phyloP scores from a whole-genome alignment of 1,139 yeast species.

The Kodamaea plutei region DNA sequence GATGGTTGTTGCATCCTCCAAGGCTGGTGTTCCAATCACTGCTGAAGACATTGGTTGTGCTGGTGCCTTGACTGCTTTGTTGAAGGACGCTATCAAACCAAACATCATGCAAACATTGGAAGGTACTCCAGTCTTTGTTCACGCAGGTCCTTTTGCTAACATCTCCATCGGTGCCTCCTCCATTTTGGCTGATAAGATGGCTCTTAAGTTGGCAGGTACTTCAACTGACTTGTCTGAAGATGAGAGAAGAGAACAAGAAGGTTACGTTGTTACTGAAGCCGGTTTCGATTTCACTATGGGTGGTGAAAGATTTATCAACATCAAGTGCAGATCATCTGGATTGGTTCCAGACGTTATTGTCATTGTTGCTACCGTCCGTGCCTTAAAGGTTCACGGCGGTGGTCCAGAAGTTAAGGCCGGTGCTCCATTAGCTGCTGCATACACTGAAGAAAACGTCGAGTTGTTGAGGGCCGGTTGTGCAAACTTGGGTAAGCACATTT shows the following conservation, averaged over 20 bases:
- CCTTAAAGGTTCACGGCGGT: slow-evolving; percentile 96
- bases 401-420: slow-evolving; percentile 98
- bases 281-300: slow-evolving; percentile 99
- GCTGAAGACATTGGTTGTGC: slow-evolving; percentile 97
- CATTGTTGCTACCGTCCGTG: slow-evolving; percentile 96
- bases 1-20: slow-evolving; percentile 85
- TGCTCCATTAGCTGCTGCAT: slow-evolving; percentile 81
- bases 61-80: slow-evolving; percentile 92
- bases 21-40: slow-evolving; percentile 83
- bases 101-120: slow-evolving; percentile 97
- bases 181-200: slow-evolving; percentile 92
- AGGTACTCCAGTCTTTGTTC: slow-evolving; percentile 97
- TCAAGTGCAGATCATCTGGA: slow-evolving; percentile 93
- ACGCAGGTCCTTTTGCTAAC: slow-evolving; percentile 98
- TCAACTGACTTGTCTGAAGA: slow-evolving; percentile 39
- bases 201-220: slow-evolving; percentile 85
- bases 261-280: slow-evolving; percentile 95
- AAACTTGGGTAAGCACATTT: slow-evolving; percentile 87
- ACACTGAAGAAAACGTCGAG: slow-evolving; percentile 81
- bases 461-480: slow-evolving; percentile 80
- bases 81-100: slow-evolving; percentile 97
- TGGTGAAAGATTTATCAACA: slow-evolving; percentile 95
- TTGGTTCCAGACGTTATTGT: slow-evolving; percentile 88
- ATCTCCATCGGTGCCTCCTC: slow-evolving; percentile 96
- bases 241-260: slow-evolving; percentile 60